phyloP scores from a whole-genome alignment of 2,329 filamentous ascomycete genomes.

The Onygena corvina region DNA sequence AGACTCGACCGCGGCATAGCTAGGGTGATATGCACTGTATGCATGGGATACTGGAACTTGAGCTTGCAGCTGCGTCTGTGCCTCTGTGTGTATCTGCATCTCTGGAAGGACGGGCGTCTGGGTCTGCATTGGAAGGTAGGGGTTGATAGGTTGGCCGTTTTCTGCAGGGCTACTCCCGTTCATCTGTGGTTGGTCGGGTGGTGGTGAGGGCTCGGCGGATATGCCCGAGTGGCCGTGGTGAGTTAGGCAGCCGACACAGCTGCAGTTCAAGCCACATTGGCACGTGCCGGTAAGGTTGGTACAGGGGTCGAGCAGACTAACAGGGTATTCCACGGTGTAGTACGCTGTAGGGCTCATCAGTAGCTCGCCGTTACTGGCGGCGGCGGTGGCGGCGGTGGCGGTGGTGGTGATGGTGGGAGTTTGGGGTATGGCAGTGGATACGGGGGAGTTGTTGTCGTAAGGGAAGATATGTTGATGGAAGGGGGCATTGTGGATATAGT shows the following conservation, averaged over 20 bases:
- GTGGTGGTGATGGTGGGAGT: not conserved
- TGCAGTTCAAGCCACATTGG: slow-evolving; percentile 42
- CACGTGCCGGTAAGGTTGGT: slow-evolving; percentile 40
- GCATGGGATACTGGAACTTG: not conserved
- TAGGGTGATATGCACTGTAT: not conserved
- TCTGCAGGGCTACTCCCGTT: not conserved
- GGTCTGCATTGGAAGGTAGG: not conserved
- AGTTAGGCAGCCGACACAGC: slow-evolving; percentile 42
- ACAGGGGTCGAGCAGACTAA: slow-evolving; percentile 31
- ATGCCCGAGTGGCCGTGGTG: slow-evolving; percentile 41
- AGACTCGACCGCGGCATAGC: not conserved
- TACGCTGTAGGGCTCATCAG: slow-evolving; percentile 34
- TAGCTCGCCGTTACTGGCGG: slow-evolving; percentile 15
- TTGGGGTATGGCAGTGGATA: not conserved
- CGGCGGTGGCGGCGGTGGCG: not conserved
- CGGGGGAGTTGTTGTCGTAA: not conserved
- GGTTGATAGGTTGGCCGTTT: not conserved
- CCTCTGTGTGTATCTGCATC: not conserved
- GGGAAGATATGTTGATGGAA: not conserved
- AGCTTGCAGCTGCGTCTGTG: not conserved
- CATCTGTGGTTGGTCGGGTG: slow-evolving; percentile 9
- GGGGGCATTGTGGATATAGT: slow-evolving; percentile 10
- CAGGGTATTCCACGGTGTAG: slow-evolving; percentile 33
- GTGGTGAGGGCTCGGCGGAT: slow-evolving; percentile 22
- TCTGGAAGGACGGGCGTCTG: not conserved